Base-by-base conservation (phyloP, 805 yeast genomes). In the Metschnikowia chrysomelidarum region DNA sequence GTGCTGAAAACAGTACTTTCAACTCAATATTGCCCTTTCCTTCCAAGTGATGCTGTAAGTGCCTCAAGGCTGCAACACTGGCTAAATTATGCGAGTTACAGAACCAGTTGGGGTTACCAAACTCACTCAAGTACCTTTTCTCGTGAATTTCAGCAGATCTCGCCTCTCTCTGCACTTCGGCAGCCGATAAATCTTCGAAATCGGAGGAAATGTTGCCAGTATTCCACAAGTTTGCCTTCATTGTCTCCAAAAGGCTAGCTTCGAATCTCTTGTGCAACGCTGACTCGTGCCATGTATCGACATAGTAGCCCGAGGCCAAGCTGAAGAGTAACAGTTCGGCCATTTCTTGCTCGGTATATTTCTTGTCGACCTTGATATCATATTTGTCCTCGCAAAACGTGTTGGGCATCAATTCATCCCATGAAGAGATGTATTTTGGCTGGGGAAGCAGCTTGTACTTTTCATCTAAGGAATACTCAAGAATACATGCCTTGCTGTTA, bases 361-460 rank as follows among this genome's bases (percentile, higher is more conserved):
- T 12, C 3, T 30, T 33, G 30, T 29, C 34, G 15, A 35, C 30
- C 18, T 24, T 35, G 17, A 35, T 21, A 13, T 35, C 38, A 15
- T 35, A 35, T 26, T 30, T 35, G 24, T 12, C 12, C 11, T 13
- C 28, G 19, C 38, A 24, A 13, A 35, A 30, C 1, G 38, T 15
- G 19, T 35, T 30, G 5, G 25, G 20, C 38, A 35, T 29, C 18
- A 35, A 6, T 6, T 35, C 34, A n/a, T 35, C 30, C 38, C 38
- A 35, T 26, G 26, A 24, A 10, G 19, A 16, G 17, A 35, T 20
- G 30, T 34, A 35, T 2, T 12, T 9, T 6, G 38, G 38, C 8
- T 3, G 33, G 8, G 34, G 38, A 13, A 35, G 21, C 23, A 19
- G 19, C 9, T 15, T 15, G 30, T 20, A 35, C 7, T 21, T 11